Base-by-base conservation (phyloP, 306 rosid genomes). In the Astragalus membranaceus region DNA sequence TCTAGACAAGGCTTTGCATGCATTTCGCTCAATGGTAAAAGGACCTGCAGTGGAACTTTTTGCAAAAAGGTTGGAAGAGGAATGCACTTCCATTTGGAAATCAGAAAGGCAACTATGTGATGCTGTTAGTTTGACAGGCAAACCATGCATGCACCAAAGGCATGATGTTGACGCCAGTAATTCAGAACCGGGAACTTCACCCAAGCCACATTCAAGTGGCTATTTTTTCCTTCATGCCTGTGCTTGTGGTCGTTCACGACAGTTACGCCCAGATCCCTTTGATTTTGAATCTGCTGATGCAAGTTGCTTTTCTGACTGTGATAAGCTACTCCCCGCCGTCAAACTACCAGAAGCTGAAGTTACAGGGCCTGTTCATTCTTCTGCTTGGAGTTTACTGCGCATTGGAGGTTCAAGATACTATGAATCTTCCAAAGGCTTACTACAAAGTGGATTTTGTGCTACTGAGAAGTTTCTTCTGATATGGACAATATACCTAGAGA, bases 71-170 rank as follows among this genome's bases (percentile, higher is more conserved):
- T 85, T 93, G 84, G 89, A 88, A 83, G 96, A 85, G 74, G 96
- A 90, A 77, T 93, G 98, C 74, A 85, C 83, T 62, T 78, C 74
- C 77, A 88, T 93, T 47, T 93, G 97, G 98, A 85, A 82, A 75
- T 84, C 96, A 67, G 94, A 90, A 69, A 88, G 98, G 88, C 97
- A 90, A 48, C 78, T 93, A 39, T 93, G 96, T 75, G 97, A 90
- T 76, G 98, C 90, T 47, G 64, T 93, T 78, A 93, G 98, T 87
- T 84, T 93, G 86, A 93, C 97, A 0, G 92, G 98, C 17, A 90
- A 88, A 74, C 97, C 97, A 8, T 93, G 97, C 80, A 84, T 84
- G 88, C 96, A 93, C 75, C 93, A 84, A 75, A 87, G 93, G 64
- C 96, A 93, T 80, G 79, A 82, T 67, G 81, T 75, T 59, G 83